These are phyloP conservation scores for Toxicodendron radicans DNA, from an alignment of 345 rosid species.

Conservation along the genomic window DNA sequence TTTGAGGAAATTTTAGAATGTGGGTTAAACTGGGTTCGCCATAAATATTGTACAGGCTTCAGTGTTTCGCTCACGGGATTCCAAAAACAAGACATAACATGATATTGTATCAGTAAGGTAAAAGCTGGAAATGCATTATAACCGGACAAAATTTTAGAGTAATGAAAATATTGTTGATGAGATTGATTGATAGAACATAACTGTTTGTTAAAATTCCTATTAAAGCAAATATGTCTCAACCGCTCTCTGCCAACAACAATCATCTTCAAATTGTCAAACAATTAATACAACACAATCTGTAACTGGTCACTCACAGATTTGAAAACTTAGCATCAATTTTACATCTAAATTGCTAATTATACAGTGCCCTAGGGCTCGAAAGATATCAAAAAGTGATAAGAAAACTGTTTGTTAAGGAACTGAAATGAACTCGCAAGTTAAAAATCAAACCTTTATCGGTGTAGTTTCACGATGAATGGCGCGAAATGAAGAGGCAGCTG, in stretches of 20 bases:
- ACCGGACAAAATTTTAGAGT: not conserved
- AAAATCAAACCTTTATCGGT: not conserved
- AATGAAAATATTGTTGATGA: not conserved
- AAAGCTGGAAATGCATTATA: not conserved
- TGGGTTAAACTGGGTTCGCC: not conserved
- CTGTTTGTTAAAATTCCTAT: slow-evolving; percentile 12
- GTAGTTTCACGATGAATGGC: too few relatives aligned
- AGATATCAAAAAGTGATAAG: too few relatives aligned
- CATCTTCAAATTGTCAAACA: not conserved
- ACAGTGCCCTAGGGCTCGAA: too few relatives aligned
- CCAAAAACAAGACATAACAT: not conserved
- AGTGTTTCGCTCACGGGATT: not conserved
- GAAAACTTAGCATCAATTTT: too few relatives aligned
- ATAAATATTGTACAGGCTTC: not conserved
- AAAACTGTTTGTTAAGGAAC: not conserved
- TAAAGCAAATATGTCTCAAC: not conserved
- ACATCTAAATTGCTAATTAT: too few relatives aligned
- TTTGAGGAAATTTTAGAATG: not conserved
- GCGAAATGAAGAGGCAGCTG: not conserved
- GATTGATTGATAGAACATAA: not conserved
- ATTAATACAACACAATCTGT: not conserved
- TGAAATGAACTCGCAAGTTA: not conserved
- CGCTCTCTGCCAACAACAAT: not conserved
- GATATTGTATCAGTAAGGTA: too few relatives aligned
- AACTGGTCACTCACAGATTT: too few relatives aligned